Evolutionary conservation across 1,139 yeast species (phyloP).

Genomic region (Taphrina wiesneri): DNA sequence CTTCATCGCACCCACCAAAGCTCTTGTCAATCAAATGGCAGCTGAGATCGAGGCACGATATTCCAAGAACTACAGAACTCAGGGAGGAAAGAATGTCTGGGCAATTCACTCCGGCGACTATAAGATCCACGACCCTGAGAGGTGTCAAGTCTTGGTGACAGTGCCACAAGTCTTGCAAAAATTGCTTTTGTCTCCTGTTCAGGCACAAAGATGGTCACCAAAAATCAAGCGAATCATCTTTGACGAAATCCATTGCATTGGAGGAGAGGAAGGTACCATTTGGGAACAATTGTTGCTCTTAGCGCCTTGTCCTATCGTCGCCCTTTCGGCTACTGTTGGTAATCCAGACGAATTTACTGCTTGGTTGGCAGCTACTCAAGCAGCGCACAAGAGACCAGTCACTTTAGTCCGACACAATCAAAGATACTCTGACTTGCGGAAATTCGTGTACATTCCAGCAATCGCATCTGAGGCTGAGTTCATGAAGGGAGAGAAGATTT

Average conservation of each 20-base stretch:
- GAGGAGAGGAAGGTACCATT: slow-evolving; percentile 35
- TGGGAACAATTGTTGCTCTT: slow-evolving; percentile 33
- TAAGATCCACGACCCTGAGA: slow-evolving; percentile 33
- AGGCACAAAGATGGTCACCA: slow-evolving; percentile 36
- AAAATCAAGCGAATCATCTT: slow-evolving; percentile 35
- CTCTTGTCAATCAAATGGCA: slow-evolving; percentile 35
- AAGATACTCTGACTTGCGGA: slow-evolving; percentile 35
- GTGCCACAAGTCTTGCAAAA: slow-evolving; percentile 36
- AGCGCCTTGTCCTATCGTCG: slow-evolving; percentile 36
- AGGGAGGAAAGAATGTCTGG: slow-evolving; percentile 37
- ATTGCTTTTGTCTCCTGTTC: slow-evolving; percentile 35
- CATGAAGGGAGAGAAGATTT: slow-evolving; percentile 21
- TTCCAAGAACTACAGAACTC: slow-evolving; percentile 33
- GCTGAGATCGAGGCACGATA: slow-evolving; percentile 36
- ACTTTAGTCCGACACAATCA: slow-evolving; percentile 34
- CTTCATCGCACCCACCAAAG: slow-evolving; percentile 36
- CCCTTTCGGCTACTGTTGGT: slow-evolving; percentile 37
- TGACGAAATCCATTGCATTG: slow-evolving; percentile 35
- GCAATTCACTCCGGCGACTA: slow-evolving; percentile 35
- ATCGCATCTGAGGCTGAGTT: slow-evolving; percentile 24
- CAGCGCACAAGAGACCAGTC: slow-evolving; percentile 32
- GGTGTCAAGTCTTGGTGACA: slow-evolving; percentile 35
- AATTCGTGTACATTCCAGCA: slow-evolving; percentile 34
- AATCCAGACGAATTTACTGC: slow-evolving; percentile 33
- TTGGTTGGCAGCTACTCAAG: slow-evolving; percentile 35